Evolutionary conservation across 345 rosid genomes (phyloP).

Genomic region (Dovyalis caffra): DNA sequence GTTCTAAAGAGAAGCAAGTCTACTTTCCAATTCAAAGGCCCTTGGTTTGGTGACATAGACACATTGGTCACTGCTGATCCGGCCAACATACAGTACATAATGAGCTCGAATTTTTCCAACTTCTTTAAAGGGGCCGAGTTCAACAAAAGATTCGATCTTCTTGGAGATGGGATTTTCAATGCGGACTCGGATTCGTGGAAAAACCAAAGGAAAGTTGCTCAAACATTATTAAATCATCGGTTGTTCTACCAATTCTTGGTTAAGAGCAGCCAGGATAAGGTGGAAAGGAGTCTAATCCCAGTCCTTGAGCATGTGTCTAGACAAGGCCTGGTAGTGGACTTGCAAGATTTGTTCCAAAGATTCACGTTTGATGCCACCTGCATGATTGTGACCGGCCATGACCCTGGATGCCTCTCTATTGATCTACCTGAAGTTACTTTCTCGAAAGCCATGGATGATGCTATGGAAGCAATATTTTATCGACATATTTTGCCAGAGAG

Average conservation of each 20-base stretch:
- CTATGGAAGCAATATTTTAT: constrained; percentile 16
- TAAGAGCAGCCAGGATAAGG: not conserved
- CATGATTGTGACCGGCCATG: constrained; percentile 1
- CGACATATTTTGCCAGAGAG: constrained; percentile 11
- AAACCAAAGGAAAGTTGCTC: not conserved
- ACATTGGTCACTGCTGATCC: constrained; percentile 17
- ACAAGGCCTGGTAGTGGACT: not conserved
- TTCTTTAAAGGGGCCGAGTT: constrained; percentile 15
- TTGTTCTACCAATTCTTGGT: not conserved
- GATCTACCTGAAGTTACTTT: constrained; percentile 6
- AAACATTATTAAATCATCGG: not conserved
- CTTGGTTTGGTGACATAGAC: constrained; percentile 2
- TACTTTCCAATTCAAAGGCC: constrained; percentile 10
- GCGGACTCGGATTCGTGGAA: constrained; percentile 22
- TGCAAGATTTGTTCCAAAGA: constrained; percentile 26
- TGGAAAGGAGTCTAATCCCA: constrained; percentile 15
- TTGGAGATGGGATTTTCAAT: constrained; percentile 27
- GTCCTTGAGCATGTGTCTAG: constrained; percentile 12
- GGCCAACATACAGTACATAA: constrained; percentile 5
- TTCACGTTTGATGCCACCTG: constrained; percentile 25
- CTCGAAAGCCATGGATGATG: constrained; percentile 20
- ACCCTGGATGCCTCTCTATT: constrained; percentile 18
- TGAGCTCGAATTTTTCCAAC: constrained; percentile 26
- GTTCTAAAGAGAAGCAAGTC: not conserved
- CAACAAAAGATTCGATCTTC: constrained; percentile 15